phyloP scores from a whole-genome alignment of 305 asterid genomes.

The Rubia balearica region DNA sequence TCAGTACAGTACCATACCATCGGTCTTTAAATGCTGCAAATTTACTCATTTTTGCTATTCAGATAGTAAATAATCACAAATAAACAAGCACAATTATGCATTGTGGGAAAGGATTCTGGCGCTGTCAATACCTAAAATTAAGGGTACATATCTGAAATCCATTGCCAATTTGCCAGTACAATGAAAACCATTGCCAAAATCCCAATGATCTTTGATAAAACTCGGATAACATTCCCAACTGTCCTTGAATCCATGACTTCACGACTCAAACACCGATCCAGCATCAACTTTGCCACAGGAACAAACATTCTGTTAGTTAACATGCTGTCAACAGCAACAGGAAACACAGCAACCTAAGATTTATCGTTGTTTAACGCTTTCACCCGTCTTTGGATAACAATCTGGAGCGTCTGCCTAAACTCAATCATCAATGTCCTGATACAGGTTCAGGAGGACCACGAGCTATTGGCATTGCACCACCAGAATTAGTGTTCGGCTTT shows the following conservation, averaged over 20 bases:
- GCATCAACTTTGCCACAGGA: neutral
- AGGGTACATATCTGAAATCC: neutral
- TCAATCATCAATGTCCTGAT: slow-evolving; percentile 20
- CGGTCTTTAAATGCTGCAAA: slow-evolving; percentile 2
- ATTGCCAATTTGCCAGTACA: neutral
- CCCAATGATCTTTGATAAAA: neutral
- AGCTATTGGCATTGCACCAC: slow-evolving; percentile 52
- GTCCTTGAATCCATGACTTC: neutral
- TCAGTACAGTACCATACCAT: neutral
- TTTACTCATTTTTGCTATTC: neutral
- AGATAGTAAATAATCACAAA: neutral
- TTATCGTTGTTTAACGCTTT: neutral
- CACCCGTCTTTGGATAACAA: neutral
- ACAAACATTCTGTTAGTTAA: neutral
- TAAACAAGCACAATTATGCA: neutral
- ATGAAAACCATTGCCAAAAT: neutral
- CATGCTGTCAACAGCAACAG: neutral
- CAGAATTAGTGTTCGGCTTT: slow-evolving; percentile 36
- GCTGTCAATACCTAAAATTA: neutral
- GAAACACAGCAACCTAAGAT: neutral
- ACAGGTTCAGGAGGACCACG: slow-evolving; percentile 71
- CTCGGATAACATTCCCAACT: neutral
- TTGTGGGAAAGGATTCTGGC: neutral
- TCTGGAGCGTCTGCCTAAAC: neutral
- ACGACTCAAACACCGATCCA: neutral